phyloP scores from a whole-genome alignment of 169 alveolate genomes.

The Sarcocystis neurona region DNA sequence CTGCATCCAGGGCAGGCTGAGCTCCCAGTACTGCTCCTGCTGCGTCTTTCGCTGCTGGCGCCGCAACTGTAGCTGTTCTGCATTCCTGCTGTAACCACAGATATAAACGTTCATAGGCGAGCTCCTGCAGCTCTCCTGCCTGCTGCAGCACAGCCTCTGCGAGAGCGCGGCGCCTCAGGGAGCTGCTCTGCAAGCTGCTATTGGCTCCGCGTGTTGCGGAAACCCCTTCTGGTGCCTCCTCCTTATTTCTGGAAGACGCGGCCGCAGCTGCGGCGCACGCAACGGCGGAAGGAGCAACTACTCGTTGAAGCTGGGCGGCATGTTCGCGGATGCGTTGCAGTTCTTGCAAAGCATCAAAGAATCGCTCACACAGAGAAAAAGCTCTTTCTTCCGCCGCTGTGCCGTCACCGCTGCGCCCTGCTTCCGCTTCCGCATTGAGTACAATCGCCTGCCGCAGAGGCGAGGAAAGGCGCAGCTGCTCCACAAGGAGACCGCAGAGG shows the following conservation, averaged over 20 bases:
- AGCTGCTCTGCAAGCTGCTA: no score
- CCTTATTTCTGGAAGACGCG: no score
- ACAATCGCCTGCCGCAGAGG: background rate
- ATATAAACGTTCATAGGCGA: slow-evolving; percentile 12
- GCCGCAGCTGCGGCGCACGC: no score
- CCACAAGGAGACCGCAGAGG: slow-evolving; percentile 16
- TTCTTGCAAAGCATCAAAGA: background rate
- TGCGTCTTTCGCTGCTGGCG: background rate
- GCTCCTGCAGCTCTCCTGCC: slow-evolving; percentile 13
- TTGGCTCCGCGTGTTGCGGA: no score
- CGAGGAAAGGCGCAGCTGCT: background rate
- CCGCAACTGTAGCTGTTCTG: background rate
- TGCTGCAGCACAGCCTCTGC: slow-evolving; percentile 13
- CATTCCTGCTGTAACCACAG: background rate
- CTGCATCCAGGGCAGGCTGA: no score
- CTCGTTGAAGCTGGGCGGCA: background rate
- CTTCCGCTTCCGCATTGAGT: background rate
- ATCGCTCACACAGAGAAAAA: background rate
- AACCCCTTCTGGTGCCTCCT: no score
- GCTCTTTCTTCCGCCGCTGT: background rate
- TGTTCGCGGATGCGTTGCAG: slow-evolving; percentile 7
- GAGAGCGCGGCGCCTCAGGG: no score
- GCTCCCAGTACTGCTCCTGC: background rate
- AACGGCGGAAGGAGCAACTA: no score
- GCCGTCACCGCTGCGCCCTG: background rate